Evolutionary conservation across 257 asterid genomes (phyloP), one percentile per base, ranked within the genome.

Genomic region (Solanum clarkiae): DNA sequence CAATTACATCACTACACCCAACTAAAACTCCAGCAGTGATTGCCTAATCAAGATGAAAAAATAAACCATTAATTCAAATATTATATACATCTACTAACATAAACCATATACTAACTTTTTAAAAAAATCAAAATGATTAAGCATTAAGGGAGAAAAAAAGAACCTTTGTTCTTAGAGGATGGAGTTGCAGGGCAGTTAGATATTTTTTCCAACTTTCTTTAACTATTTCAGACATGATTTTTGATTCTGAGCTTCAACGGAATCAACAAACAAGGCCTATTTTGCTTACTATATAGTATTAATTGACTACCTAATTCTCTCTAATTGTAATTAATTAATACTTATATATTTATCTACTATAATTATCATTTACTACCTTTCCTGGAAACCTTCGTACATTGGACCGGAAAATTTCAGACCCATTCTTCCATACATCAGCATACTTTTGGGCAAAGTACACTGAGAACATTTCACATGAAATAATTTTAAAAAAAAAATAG

Each of bases 131-230:
- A 4, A 36, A 36, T 36, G 42, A 36, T 36, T 36, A 36, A 36
- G 42, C 55, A 54, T 8, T 42, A 12, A 51, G 16, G 55, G 55
- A 51, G 13, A 12, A 6, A 14, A 70, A 40, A 45, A 9, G 5
- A 16, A 88, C 91, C 91, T 88, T 88, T 56, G 91, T 88, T 77
- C 91, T 86, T 22, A 88, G 85, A 26, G 91, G 91, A 54, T 88
- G 69, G 56, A 81, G 40, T 81, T 88, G 89, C 84, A 88, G 84
- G 59, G 53, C 75, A 29, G 20, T 26, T 63, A 88, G 80, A 63
- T 88, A 88, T 71, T 86, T 88, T 55, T 82, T 60, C 91, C 86
- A 88, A 66, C 74, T 60, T 81, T 72, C 83, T 83, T 82, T 88
- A 24, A 88, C 85, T 2, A 88, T 72, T 22, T 88, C 91, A 65